A percentile compares a stretch with the other conserved stretches of the same genome.
Conservation (phyloP, 2,329 filamentous ascomycete species). For the Xylariomycetidae sp. region DNA sequence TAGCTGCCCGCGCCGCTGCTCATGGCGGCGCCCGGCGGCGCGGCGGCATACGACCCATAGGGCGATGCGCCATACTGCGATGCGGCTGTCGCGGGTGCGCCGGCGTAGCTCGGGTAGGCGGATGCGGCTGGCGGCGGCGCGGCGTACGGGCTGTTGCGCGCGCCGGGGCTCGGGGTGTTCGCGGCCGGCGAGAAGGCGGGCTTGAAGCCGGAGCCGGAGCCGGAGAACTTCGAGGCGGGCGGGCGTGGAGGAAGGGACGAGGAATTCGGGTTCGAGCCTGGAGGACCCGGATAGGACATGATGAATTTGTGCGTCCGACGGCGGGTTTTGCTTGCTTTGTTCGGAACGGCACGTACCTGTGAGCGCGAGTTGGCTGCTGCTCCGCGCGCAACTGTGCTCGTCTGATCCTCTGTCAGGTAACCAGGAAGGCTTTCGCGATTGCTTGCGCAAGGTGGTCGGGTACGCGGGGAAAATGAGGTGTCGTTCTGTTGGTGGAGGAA, state of each 20-base stretch:
- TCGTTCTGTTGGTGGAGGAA: no score
- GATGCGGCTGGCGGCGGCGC: conserved; percentile 31
- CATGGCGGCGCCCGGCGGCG: conserved; percentile 26
- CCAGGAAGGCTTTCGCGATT: no score
- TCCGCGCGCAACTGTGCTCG: no score
- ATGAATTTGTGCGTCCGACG: conserved; percentile 48
- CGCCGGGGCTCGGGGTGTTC: conserved; percentile 24
- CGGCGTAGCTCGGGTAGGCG: conserved; percentile 28
- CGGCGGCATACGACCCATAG: conserved; percentile 26
- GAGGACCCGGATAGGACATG: conserved; percentile 84
- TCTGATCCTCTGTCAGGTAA: no score
- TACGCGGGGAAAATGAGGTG: no score
- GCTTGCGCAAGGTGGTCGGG: no score
- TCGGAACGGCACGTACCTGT: conserved; percentile 43
- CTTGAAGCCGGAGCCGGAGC: conserved; percentile 33
- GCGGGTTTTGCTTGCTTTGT: conserved; percentile 22
- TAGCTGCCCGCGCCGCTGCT: conserved; percentile 14
- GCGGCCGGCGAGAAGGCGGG: conserved; percentile 44
- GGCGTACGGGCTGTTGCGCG: conserved; percentile 24
- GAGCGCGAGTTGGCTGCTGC: conserved; percentile 32
- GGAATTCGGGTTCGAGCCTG: conserved; percentile 51
- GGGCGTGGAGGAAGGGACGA: conserved; percentile 77
- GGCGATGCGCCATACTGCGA: conserved; percentile 37
- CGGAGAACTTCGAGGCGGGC: conserved; percentile 48
- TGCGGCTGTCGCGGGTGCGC: conserved; percentile 34